Evolutionary conservation across 1,284 basidiomycete genomes (phyloP).

Genomic region (Coriolopsis trogii): DNA sequence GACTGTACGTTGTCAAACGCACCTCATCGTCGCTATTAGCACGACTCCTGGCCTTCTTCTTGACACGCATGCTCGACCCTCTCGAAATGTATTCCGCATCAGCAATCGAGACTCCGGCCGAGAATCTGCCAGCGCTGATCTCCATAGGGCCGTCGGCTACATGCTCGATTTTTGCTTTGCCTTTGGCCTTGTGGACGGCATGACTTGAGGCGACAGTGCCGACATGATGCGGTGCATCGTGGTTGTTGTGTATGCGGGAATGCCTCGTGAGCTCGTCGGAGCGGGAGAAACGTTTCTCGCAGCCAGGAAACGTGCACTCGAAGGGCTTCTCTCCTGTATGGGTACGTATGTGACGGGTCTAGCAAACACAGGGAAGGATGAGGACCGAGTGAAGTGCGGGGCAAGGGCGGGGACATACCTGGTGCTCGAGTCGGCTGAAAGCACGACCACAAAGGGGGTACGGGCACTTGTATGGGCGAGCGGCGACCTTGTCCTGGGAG

Average conservation of each 20-base stretch:
- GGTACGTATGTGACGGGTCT: conserved; percentile 97
- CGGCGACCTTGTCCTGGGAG: conserved; percentile 54
- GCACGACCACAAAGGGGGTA: conserved; percentile 90
- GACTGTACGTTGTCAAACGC: conserved; percentile 30
- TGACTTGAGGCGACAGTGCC: conserved; percentile 26
- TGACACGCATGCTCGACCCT: conserved; percentile 32
- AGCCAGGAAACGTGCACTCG: conserved; percentile 89
- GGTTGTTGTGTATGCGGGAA: conserved; percentile 86
- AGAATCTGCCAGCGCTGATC: conserved; percentile 19
- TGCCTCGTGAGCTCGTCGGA: conserved; percentile 98
- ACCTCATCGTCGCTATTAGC: conserved; percentile 83
- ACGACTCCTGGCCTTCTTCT: conserved; percentile 78
- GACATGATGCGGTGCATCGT: conserved; percentile 22
- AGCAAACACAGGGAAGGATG: conserved; percentile 27
- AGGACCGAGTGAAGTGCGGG: conserved; percentile 12
- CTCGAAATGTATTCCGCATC: conserved; percentile 22
- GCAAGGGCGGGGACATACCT: conserved; percentile 54
- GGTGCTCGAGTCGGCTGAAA: conserved; percentile 91
- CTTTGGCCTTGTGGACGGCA: conserved; percentile 33
- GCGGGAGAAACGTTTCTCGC: conserved; percentile 97
- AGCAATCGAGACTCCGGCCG: conserved; percentile 13
- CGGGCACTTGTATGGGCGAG: conserved; percentile 94
- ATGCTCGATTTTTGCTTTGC: conserved; percentile 36
- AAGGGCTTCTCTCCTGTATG: conserved; percentile 99
- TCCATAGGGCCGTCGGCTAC: conserved; percentile 39